These are phyloP conservation scores for Phialocephala subalpina DNA, from an alignment of 2,329 filamentous ascomycete genomes.

Conservation along the genomic window DNA sequence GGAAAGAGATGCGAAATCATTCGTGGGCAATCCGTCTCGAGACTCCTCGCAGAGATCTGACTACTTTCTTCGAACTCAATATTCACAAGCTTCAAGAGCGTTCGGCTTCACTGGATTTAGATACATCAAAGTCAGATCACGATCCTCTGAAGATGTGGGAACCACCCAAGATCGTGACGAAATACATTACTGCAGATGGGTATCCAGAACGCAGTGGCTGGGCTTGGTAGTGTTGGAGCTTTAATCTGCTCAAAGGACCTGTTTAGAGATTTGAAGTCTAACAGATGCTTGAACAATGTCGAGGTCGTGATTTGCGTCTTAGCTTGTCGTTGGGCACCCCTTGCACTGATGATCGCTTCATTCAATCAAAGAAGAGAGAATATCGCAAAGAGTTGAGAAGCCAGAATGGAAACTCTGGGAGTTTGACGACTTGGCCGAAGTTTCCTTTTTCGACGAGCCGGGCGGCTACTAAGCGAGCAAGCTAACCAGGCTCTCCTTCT, in stretches of 20 bases:
- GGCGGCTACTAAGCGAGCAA: too few species aligned
- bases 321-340: too few species aligned
- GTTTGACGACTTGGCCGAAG: too few species aligned
- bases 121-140: background rate
- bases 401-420: too few species aligned
- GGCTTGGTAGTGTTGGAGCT: background rate
- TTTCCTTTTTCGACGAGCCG: too few species aligned
- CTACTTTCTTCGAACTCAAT: slow-evolving; percentile 6
- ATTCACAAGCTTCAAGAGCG: background rate
- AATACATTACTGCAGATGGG: background rate
- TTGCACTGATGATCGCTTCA: too few species aligned
- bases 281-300: background rate
- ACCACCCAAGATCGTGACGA: background rate
- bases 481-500: too few species aligned
- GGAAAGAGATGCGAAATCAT: background rate
- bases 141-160: background rate
- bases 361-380: too few species aligned
- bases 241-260: background rate
- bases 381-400: too few species aligned
- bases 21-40: slow-evolving; percentile 8
- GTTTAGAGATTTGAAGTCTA: background rate
- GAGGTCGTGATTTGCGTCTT: too few species aligned
- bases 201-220: background rate
- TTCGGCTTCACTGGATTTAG: background rate
- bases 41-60: background rate